Evolutionary conservation across 2,329 filamentous ascomycete species (phyloP).

Genomic region (Ophiostoma triangulosporum): DNA sequence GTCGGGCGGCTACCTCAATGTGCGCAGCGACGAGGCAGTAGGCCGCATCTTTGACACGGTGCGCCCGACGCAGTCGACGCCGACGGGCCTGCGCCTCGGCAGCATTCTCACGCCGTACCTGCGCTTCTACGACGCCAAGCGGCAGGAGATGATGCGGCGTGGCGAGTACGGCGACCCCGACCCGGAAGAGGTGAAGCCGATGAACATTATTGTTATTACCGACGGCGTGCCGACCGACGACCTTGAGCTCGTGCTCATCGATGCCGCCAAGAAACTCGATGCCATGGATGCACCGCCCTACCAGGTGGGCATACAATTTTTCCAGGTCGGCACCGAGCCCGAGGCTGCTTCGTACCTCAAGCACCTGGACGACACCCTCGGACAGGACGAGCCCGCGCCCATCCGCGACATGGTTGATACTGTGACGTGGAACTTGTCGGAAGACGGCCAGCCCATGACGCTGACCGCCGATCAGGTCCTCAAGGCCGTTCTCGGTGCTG

Average conservation of each 20-base stretch:
- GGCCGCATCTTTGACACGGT: conserved; percentile 57
- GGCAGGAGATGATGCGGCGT: conserved; percentile 16
- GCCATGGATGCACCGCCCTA: conserved; percentile 54
- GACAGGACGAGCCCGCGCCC: conserved; percentile 28
- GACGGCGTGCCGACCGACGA: conserved; percentile 77
- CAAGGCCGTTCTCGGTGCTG: conserved; percentile 69
- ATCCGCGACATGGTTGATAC: conserved; percentile 88
- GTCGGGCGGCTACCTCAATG: conserved; percentile 46
- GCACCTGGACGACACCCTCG: conserved; percentile 62
- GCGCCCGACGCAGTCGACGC: conserved; percentile 52
- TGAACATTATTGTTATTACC: conserved; percentile 89
- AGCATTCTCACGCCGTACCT: conserved; percentile 65
- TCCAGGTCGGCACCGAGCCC: conserved; percentile 69
- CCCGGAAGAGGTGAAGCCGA: conserved; percentile 46
- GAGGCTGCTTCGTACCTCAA: conserved; percentile 51
- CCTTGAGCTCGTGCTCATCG: conserved; percentile 54
- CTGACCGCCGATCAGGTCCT: conserved; percentile 60
- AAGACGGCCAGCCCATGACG: conserved; percentile 14
- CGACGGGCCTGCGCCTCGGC: conserved; percentile 58
- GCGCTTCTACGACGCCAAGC: conserved; percentile 29
- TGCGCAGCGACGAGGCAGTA: conserved; percentile 45
- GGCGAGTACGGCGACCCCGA: conserved; percentile 22
- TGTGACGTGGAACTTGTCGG: conserved; percentile 50
- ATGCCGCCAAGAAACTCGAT: conserved; percentile 57
- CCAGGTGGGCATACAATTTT: conserved; percentile 90